phyloP scores from a whole-genome alignment of 805 yeast species.

The Metschnikowia continentalis region DNA sequence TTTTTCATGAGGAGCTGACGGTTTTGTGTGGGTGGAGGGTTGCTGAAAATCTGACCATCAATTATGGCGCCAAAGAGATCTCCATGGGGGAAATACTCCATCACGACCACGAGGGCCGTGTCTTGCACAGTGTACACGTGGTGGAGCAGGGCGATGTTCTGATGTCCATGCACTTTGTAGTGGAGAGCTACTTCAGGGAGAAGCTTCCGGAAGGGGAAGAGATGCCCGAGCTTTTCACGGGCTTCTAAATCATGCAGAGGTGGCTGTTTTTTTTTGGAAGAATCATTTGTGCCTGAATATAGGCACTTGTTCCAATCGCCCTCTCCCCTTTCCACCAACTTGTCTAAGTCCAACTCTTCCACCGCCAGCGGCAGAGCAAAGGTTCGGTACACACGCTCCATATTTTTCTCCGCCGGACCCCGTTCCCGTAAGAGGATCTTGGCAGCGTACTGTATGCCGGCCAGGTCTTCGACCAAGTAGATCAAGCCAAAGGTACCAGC shows the following conservation, averaged over 20 bases:
- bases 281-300: background rate
- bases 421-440: conserved; percentile 52
- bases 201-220: conserved; percentile 22
- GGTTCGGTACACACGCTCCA: background rate
- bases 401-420: background rate
- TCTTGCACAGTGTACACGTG: conserved; percentile 61
- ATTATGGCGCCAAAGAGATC: conserved; percentile 86
- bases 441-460: conserved; percentile 55
- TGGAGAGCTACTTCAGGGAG: conserved; percentile 73
- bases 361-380: conserved; percentile 5
- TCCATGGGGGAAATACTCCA: conserved; percentile 84
- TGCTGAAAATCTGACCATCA: conserved; percentile 58
- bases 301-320: background rate
- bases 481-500: conserved; percentile 43
- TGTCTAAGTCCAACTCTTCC: conserved; percentile 7
- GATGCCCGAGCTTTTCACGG: background rate
- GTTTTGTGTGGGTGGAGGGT: conserved; percentile 46
- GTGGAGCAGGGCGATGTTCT: conserved; percentile 71
- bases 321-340: background rate
- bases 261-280: no score
- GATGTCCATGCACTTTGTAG: conserved; percentile 69
- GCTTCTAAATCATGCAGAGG: no score
- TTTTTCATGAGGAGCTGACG: conserved; percentile 45
- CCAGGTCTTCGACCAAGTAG: conserved; percentile 46
- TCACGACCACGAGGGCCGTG: conserved; percentile 58